These are phyloP conservation scores for Aspergillus unguis DNA, from an alignment of 2,329 filamentous ascomycete species.

Conservation along the genomic window DNA sequence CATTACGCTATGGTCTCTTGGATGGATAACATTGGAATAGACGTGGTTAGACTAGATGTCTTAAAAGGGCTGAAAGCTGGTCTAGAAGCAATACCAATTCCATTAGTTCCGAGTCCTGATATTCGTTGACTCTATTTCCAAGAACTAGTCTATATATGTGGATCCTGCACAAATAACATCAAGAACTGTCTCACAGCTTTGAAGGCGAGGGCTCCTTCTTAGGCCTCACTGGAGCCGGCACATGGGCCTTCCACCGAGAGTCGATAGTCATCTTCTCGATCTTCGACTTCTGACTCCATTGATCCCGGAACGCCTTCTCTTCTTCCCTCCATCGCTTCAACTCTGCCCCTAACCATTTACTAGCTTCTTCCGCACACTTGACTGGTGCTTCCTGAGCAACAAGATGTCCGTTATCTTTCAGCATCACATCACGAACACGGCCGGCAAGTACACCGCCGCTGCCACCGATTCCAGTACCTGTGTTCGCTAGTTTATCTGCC, in stretches of 20 bases:
- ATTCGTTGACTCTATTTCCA: too few relatives aligned
- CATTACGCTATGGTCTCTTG: not conserved
- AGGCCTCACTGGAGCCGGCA: slow-evolving; percentile 30
- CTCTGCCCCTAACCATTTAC: slow-evolving; percentile 57
- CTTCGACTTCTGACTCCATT: slow-evolving; percentile 52
- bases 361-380: slow-evolving; percentile 61
- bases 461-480: slow-evolving; percentile 40
- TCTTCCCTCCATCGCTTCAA: slow-evolving; percentile 56
- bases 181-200: slow-evolving; percentile 24
- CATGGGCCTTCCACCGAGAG: slow-evolving; percentile 50
- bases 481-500: slow-evolving; percentile 41
- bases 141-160: not conserved
- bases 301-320: slow-evolving; percentile 53
- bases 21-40: slow-evolving; percentile 10
- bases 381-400: slow-evolving; percentile 76
- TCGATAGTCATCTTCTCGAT: slow-evolving; percentile 57
- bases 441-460: slow-evolving; percentile 60
- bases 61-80: slow-evolving; percentile 10
- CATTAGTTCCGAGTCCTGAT: not conserved
- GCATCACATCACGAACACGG: slow-evolving; percentile 62
- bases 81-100: slow-evolving; percentile 4
- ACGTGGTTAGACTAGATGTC: slow-evolving; percentile 12
- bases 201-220: slow-evolving; percentile 24
- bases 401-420: slow-evolving; percentile 70
- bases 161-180: not conserved